Conservation (phyloP, 345 rosid genomes). For the Syzygium aqueum region DNA sequence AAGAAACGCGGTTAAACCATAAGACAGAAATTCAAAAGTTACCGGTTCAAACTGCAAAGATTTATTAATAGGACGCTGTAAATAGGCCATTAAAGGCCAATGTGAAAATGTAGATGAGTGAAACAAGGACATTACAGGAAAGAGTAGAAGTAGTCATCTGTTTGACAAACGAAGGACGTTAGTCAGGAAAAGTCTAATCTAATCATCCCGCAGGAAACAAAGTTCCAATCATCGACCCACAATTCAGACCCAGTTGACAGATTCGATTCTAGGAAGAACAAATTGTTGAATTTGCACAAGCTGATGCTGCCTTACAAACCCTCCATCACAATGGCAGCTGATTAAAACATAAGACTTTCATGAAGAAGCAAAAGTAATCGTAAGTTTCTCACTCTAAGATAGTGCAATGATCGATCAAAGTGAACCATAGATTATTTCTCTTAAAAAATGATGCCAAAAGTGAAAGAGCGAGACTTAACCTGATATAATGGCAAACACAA, state of each 20-base stretch:
- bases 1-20: not conserved
- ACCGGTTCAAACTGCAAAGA: not conserved
- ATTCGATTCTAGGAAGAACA: not conserved
- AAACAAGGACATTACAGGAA: not conserved
- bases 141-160: not conserved
- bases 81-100: not conserved
- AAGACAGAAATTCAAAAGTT: not conserved
- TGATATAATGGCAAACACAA: constrained; percentile 33
- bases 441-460: no score
- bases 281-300: not conserved
- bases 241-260: not conserved
- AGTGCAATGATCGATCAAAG: not conserved
- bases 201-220: not conserved
- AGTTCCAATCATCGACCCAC: not conserved
- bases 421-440: not conserved
- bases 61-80: not conserved
- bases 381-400: not conserved
- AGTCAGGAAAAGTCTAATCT: not conserved
- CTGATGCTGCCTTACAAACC: not conserved
- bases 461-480: no score
- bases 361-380: not conserved
- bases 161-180: not conserved
- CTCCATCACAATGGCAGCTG: not conserved
- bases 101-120: not conserved
- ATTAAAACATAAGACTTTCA: not conserved